phyloP scores from a whole-genome alignment of 306 rosid genomes.

The Prunus mume region DNA sequence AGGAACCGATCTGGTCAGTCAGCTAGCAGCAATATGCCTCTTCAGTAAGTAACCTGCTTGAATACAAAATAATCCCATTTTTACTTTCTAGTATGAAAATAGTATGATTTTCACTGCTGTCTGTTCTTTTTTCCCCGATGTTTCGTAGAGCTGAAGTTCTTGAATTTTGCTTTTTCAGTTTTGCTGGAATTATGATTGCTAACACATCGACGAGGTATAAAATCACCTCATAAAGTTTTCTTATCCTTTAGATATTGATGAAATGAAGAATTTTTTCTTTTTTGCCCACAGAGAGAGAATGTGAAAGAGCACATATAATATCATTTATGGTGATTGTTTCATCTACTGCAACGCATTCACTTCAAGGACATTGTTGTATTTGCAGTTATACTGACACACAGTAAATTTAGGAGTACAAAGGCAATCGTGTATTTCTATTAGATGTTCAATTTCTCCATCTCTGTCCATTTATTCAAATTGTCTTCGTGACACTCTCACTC shows the following conservation, averaged over 20 bases:
- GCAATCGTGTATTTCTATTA: not conserved
- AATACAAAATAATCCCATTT: not conserved
- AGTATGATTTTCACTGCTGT: not conserved
- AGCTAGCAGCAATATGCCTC: not conserved
- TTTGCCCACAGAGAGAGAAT: not conserved
- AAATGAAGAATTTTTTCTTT: not conserved
- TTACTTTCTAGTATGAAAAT: not conserved
- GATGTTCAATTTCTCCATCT: not conserved
- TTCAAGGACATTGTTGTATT: not conserved
- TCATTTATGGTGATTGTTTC: not conserved
- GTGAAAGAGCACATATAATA: not conserved
- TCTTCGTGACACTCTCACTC: not conserved
- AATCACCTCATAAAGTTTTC: not conserved
- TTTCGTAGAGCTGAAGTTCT: not conserved
- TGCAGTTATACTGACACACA: not conserved
- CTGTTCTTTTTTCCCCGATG: not conserved
- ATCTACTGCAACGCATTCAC: not conserved
- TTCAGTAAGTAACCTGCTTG: not conserved
- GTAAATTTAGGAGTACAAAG: not conserved
- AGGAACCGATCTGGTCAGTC: not conserved
- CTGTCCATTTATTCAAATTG: not conserved
- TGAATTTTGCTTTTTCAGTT: not conserved
- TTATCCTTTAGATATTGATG: not conserved
- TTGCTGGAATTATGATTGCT: not conserved
- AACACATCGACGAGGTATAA: not conserved